Base-by-base conservation (phyloP, 805 yeast genomes). In the Candida tammaniensis region DNA sequence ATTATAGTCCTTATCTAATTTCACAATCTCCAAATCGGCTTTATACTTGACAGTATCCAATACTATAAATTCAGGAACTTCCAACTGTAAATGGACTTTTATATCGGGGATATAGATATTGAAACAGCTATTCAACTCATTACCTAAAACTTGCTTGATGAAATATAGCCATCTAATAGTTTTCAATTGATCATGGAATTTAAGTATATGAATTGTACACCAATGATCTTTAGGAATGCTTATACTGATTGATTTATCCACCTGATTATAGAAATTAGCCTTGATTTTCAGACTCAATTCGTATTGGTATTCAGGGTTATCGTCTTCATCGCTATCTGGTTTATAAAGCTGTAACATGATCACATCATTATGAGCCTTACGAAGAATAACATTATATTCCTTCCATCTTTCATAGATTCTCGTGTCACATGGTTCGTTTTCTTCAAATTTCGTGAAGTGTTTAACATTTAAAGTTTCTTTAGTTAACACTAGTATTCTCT, bases 321-420 rank as follows among this genome's bases (percentile, higher is more conserved):
- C 43, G 11, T 31, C 14, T 6, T 31, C 23, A 59, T 52, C 12
- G n/a, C n/a, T n/a, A 68, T 67, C 31, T 25, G 74, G 56, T 9
- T 70, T 72, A 56, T 77, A 82, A 40, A 88, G 74, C 48, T 87
- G 88, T 1, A 87, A 40, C 3, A 66, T 53, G 0, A 86, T 50
- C 0, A 61, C 57, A 0, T 49, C 30, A 38, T 68, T 59, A 11
- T 76, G 79, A 0, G 85, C 77, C n/a, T 75, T 71, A 39, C 91
- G 63, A 1, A 82, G 80, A 2, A 84, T 86, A 2, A 84, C 82
- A 17, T 78, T 61, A 51, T 79, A 86, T 52, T 89, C 96, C 40
- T 72, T 76, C 93, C 96, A 87, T 30, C 87, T 60, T 38, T 85
- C 89, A 7, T 68, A 41, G 1, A 84, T 70, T 33, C 82, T 59